phyloP scores from a whole-genome alignment of 2,329 filamentous ascomycete genomes.

The Triangularia verruculosa region DNA sequence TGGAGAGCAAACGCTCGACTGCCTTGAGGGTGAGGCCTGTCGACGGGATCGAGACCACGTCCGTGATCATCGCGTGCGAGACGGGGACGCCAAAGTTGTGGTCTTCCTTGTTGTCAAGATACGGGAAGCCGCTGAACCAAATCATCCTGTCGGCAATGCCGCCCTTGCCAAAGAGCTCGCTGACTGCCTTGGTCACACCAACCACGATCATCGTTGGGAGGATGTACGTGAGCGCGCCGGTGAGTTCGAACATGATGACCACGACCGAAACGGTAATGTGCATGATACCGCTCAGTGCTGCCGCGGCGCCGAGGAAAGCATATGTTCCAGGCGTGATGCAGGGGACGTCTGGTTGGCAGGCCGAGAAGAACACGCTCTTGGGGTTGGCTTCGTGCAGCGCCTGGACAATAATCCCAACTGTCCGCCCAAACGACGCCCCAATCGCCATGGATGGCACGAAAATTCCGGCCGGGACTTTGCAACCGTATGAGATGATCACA shows the following conservation, averaged over 20 bases:
- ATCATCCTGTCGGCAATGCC: conserved; percentile 98
- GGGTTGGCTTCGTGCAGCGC: conserved; percentile 83
- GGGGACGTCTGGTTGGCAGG: conserved; percentile 85
- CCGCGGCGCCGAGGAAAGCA: conserved; percentile 88
- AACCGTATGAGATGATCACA: conserved; percentile 94
- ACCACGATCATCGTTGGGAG: conserved; percentile 99
- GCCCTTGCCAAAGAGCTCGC: conserved; percentile 87
- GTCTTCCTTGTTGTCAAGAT: conserved; percentile 95
- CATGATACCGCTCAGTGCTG: conserved; percentile 94
- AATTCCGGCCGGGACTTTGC: conserved; percentile 95
- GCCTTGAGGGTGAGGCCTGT: conserved; percentile 72
- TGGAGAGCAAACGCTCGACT: conserved; percentile 70
- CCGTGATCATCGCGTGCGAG: conserved; percentile 80
- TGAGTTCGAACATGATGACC: conserved; percentile 99
- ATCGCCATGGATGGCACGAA: conserved; percentile 99
- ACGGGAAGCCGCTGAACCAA: conserved; percentile 96
- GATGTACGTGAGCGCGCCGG: conserved; percentile 95
- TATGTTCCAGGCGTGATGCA: conserved; percentile 98
- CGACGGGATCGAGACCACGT: conserved; percentile 70
- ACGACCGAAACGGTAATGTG: conserved; percentile 95
- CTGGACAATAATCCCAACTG: conserved; percentile 92
- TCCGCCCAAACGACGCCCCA: conserved; percentile 88
- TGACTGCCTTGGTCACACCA: conserved; percentile 90
- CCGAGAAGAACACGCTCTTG: conserved; percentile 76
- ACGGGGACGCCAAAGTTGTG: conserved; percentile 95